Evolutionary conservation across 192 early-diverging fungal species (phyloP), one percentile per base, ranked within the genome.

Genomic region (Funneliformis mosseae): DNA sequence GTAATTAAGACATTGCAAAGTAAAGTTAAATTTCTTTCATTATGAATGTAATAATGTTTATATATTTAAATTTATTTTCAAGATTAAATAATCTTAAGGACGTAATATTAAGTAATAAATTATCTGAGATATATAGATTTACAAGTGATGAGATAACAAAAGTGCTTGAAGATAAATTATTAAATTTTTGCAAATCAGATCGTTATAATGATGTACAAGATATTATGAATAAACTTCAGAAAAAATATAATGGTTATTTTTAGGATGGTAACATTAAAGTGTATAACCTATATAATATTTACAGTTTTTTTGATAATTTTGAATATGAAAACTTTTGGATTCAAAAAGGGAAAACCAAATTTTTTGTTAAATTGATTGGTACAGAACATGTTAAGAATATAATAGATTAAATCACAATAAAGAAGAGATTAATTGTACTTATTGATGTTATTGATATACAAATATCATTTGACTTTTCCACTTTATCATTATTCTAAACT

Each of bases 271-370:
- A 62, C 8, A 62, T 62, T 9, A 62, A 62, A 9, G n/a, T 62
- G 25, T 62, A 62, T 62, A 62, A 62, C 25, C 61, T n/a, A 62
- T 62, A 62, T 27, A 62, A n/a, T n/a, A 62, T 62, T 25, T 62
- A 12, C 25, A 62, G 61, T 23, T 62, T 62, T 62, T 62, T 62
- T 62, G 25, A 62, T n/a, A 25, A 8, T 23, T 62, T 8, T 25
- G 25, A 62, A 27, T 62, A 25, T 25, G 5, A 25, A 27, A 62
- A 62, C 61, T 62, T 62, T 62, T 62, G 61, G 61, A 62, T 62
- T 27, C 61, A 62, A 62, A 62, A 62, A 62, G 25, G 61, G 25
- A 62, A 62, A 62, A 62, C 61, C n/a, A 62, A 27, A 21, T 27
- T 62, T 27, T 62, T 62, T 23, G 61, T 5, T 27, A 62, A 12